These are phyloP conservation scores for Microcyclospora pomicola DNA, from an alignment of 2,329 filamentous ascomycete genomes.

Conservation along the genomic window DNA sequence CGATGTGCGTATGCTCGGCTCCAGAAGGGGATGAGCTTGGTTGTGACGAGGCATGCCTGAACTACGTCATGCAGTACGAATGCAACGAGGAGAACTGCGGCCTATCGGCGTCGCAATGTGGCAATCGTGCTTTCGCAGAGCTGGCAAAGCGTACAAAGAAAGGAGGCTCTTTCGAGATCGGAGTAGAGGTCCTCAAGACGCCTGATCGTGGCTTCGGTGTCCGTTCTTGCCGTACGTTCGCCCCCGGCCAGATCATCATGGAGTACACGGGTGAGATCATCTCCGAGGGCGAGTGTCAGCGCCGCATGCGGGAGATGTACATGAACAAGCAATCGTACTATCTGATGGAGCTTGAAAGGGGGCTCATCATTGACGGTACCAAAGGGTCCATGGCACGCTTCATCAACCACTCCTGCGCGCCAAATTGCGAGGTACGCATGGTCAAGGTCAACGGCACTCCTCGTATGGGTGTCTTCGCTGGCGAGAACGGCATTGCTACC, in stretches of 20 bases:
- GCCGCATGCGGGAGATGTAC: constrained; percentile 85
- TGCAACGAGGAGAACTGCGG: constrained; percentile 85
- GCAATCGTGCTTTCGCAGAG: constrained; percentile 76
- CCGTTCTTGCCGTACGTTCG: constrained; percentile 75
- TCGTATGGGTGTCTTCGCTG: constrained; percentile 92
- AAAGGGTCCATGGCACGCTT: constrained; percentile 93
- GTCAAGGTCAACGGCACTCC: constrained; percentile 90
- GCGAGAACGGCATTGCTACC: constrained; percentile 76
- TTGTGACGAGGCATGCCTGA: constrained; percentile 83
- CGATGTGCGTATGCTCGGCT: constrained; percentile 54
- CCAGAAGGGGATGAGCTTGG: constrained; percentile 46
- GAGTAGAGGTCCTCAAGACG: constrained; percentile 91
- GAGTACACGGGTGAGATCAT: constrained; percentile 98
- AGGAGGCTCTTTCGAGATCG: constrained; percentile 77
- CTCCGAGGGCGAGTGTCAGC: constrained; percentile 82
- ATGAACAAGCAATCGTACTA: constrained; percentile 97
- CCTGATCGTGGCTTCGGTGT: constrained; percentile 80
- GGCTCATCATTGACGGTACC: constrained; percentile 96
- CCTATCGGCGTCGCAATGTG: constrained; percentile 57
- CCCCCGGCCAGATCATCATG: constrained; percentile 87
- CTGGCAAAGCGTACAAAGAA: constrained; percentile 57
- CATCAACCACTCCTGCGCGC: constrained; percentile 93
- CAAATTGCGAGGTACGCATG: constrained; percentile 74
- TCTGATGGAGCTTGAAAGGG: constrained; percentile 95
- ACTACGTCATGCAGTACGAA: constrained; percentile 93